Base-by-base conservation (phyloP, 2,329 filamentous ascomycete species). In the Paraconiothyrium brasiliense region DNA sequence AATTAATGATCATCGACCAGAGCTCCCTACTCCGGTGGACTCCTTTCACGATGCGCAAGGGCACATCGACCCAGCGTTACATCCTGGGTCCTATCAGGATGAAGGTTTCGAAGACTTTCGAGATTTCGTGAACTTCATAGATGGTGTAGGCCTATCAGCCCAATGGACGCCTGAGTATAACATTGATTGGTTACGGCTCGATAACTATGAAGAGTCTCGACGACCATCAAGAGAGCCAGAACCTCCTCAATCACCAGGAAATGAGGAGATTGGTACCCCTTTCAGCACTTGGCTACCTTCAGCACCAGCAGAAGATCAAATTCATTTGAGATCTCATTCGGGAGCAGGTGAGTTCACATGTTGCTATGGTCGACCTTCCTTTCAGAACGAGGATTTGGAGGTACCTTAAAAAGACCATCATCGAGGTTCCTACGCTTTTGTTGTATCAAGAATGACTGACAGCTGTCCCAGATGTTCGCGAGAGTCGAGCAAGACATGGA, bases 101-200 rank as follows among this genome's bases (percentile, higher is more conserved):
- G 70, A 73, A 61, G 67, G 68, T 7, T 62, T 73, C 35, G 71
- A 75, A 30, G 72, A 75, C 24, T 75, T 75, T 46, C 70, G 72
- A 32, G 72, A 73, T 43, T 75, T 75, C 43, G 71, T 73, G 22
- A 75, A 75, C 50, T 75, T 75, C 59, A 75, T 75, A 46, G 72
- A 75, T 60, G 70, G 72, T n/a, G 72, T 75, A 11, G 72, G 72
- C 3, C 61, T 72, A 14, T 74, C 70, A 16, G 72, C 72, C 0
- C 72, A 73, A 51, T 75, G 72, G 71, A 73, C 72, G 7, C 72
- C 72, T 9, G 70, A 75, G 51, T 74, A 73, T 56, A 64, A 71
- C n/a, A 67, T 73, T 11, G 71, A 75, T 43, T 73, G 71, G 68
- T 59, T 72, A 58, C 68, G 66, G 22, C 48, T 68, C 27, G 65